A percentile compares a stretch with the other conserved stretches of the same genome.
Conservation (phyloP, 1,139 yeast species). For the Taphrina flavorubra region DNA sequence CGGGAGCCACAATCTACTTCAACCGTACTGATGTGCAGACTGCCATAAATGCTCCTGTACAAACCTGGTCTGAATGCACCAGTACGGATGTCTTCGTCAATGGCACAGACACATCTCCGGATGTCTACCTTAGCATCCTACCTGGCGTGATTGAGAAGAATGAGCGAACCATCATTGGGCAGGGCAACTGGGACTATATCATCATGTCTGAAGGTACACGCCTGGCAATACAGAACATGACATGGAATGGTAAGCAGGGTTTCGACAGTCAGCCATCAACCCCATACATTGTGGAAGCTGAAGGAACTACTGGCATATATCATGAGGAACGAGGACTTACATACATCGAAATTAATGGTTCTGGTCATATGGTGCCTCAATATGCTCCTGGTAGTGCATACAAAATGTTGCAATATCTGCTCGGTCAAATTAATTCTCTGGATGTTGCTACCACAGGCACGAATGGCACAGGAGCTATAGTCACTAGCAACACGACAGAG, state of each 20-base stretch:
- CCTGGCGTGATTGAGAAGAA: conserved; percentile 24
- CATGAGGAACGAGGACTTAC: conserved; percentile 29
- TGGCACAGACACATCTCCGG: conserved; percentile 9
- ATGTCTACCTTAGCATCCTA: conserved; percentile 17
- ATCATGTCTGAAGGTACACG: conserved; percentile 34
- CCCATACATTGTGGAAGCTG: conserved; percentile 11
- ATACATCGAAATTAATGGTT: conserved; percentile 20
- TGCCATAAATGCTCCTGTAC: conserved; percentile 32
- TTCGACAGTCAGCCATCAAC: conserved; percentile 16
- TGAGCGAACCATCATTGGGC: conserved; percentile 27
- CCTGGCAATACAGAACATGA: conserved; percentile 39
- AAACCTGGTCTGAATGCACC: conserved; percentile 29
- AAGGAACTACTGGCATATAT: conserved; percentile 28
- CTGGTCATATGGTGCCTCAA: conserved; percentile 37
- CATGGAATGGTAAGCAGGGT: conserved; percentile 39
- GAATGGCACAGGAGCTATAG: conserved; percentile 11
- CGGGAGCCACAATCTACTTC: conserved; percentile 22
- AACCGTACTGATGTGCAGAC: conserved; percentile 26
- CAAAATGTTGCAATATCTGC: conserved; percentile 14
- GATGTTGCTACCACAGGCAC: conserved; percentile 4
- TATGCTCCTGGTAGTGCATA: conserved; percentile 21
- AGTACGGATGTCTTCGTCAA: conserved; percentile 19
- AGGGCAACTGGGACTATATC: conserved; percentile 35
- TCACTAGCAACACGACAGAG: conserved; percentile 1
- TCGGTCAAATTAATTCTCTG: conserved; percentile 7